phyloP scores from a whole-genome alignment of 2,329 filamentous ascomycete genomes.

The Talaromyces sp. region DNA sequence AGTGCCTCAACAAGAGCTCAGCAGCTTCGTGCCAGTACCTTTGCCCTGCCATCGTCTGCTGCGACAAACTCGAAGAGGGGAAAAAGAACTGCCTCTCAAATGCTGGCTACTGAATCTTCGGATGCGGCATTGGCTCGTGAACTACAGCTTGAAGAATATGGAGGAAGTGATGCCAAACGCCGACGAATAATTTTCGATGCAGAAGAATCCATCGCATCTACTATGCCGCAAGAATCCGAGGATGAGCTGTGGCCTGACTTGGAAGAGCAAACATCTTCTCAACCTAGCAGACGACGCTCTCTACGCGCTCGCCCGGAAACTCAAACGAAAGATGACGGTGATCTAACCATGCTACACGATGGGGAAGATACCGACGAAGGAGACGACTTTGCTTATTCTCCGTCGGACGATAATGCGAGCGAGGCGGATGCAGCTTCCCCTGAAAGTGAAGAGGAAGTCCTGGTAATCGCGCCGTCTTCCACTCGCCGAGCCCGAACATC shows the following conservation, averaged over 20 bases:
- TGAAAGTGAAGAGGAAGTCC: slow-evolving; percentile 1
- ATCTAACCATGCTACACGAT: slow-evolving; percentile 18
- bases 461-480: not conserved
- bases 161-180: slow-evolving; percentile 35
- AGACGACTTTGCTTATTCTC: slow-evolving; percentile 25
- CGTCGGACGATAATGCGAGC: slow-evolving; percentile 14
- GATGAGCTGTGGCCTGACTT: slow-evolving; percentile 12
- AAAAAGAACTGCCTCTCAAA: slow-evolving; percentile 46
- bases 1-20: slow-evolving; percentile 46
- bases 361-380: slow-evolving; percentile 19
- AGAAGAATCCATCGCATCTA: slow-evolving; percentile 10
- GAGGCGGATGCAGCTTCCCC: slow-evolving; percentile 7
- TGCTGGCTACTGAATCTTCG: slow-evolving; percentile 35
- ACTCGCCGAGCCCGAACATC: not conserved
- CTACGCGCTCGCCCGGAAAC: not conserved
- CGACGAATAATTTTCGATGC: slow-evolving; percentile 27
- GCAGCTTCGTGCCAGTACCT: slow-evolving; percentile 49
- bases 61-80: slow-evolving; percentile 32
- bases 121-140: slow-evolving; percentile 54
- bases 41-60: slow-evolving; percentile 38
- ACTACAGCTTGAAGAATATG: slow-evolving; percentile 56
- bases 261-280: not conserved
- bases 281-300: slow-evolving; percentile 1
- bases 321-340: slow-evolving; percentile 19
- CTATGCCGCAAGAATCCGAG: slow-evolving; percentile 27